A percentile compares a stretch with the other conserved stretches of the same genome.
Conservation (phyloP, 1,139 yeast species). For the Kodamaea suecica region DNA sequence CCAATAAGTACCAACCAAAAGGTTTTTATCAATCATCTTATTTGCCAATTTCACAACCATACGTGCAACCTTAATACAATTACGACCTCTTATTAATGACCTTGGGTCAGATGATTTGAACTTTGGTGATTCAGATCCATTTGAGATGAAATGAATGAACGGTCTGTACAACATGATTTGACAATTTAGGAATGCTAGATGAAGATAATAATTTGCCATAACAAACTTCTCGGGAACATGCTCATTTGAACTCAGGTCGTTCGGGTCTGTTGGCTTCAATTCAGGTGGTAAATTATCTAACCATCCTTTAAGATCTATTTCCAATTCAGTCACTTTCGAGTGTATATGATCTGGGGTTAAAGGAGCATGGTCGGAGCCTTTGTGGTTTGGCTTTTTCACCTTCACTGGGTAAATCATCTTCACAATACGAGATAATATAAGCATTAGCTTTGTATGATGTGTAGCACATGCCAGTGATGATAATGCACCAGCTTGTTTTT, state of each 20-base stretch:
- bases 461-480: slow-evolving; percentile 83
- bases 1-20: slow-evolving; percentile 89
- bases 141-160: slow-evolving; percentile 75
- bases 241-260: slow-evolving; percentile 19
- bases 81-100: slow-evolving; percentile 66
- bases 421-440: slow-evolving; percentile 43
- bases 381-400: slow-evolving; percentile 13
- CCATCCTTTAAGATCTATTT: slow-evolving; percentile 74
- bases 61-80: slow-evolving; percentile 82
- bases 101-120: slow-evolving; percentile 41
- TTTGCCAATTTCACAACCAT: slow-evolving; percentile 80
- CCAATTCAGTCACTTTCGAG: slow-evolving; percentile 68
- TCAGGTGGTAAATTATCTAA: slow-evolving; percentile 68
- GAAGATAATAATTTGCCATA: slow-evolving; percentile 74
- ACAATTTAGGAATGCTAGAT: slow-evolving; percentile 77
- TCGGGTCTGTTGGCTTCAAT: slow-evolving; percentile 68
- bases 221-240: slow-evolving; percentile 60
- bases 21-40: slow-evolving; percentile 71
- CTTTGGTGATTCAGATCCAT: slow-evolving; percentile 42
- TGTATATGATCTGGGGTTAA: slow-evolving; percentile 44
- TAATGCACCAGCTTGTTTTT: slow-evolving; percentile 42
- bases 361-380: slow-evolving; percentile 15
- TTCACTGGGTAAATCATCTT: slow-evolving; percentile 45
- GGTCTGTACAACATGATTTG: slow-evolving; percentile 87
- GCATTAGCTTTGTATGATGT: slow-evolving; percentile 72